These are phyloP conservation scores for Fraxinus paxiana DNA, from an alignment of 305 asterid genomes.

Conservation along the genomic window DNA sequence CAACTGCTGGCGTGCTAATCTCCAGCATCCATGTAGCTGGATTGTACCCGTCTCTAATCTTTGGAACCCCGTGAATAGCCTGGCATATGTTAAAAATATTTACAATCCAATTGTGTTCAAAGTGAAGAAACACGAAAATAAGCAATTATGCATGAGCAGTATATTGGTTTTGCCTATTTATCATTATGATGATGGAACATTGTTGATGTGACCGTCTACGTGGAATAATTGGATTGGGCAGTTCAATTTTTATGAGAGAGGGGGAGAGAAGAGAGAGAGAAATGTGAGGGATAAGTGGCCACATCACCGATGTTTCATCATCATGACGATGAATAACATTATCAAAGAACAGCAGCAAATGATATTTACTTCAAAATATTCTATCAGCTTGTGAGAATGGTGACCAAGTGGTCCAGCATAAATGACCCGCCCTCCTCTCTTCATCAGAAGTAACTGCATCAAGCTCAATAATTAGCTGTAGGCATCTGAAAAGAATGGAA, in stretches of 20 bases:
- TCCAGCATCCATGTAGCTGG: constrained; percentile 65
- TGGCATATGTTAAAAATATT: constrained; percentile 4
- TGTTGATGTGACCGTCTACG: neutral
- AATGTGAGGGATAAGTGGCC: neutral
- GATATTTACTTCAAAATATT: constrained; percentile 48
- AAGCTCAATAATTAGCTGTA: neutral
- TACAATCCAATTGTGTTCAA: neutral
- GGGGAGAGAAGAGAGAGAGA: neutral
- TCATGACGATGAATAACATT: neutral
- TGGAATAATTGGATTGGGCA: neutral
- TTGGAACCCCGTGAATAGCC: constrained; percentile 46
- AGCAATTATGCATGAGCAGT: neutral
- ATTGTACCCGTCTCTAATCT: constrained; percentile 38
- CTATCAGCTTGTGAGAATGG: constrained; percentile 38
- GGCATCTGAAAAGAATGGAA: neutral
- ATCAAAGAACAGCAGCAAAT: neutral
- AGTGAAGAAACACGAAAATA: neutral
- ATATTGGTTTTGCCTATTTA: neutral
- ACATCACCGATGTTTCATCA: neutral
- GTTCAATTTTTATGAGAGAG: neutral
- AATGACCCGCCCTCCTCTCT: constrained; percentile 41
- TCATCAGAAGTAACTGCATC: constrained; percentile 43
- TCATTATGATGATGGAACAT: neutral
- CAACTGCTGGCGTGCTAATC: constrained; percentile 35
- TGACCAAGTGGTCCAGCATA: constrained; percentile 44